Evolutionary conservation across 257 asterid genomes (phyloP).

Genomic region (Primulina huaijiensis): DNA sequence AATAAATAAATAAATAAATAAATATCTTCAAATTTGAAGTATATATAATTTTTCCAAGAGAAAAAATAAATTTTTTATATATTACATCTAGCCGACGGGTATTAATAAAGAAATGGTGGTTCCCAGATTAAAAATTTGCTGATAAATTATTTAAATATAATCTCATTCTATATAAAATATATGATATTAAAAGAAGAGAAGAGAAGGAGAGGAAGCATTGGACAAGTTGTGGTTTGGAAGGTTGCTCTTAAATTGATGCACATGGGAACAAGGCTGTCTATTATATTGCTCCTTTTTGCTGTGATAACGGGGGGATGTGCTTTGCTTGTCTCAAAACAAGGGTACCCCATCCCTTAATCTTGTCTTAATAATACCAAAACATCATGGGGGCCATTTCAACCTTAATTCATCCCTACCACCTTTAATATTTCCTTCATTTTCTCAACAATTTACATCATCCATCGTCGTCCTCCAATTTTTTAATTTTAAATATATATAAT

Average conservation of each 20-base stretch:
- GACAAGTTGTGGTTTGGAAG: conserved; percentile 65
- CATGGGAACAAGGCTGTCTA: conserved; percentile 78
- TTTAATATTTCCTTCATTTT: too few relatives aligned
- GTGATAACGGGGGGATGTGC: conserved; percentile 58
- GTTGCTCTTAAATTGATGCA: conserved; percentile 63
- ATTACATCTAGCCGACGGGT: not conserved
- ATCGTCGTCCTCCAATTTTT: too few relatives aligned
- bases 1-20: too few relatives aligned
- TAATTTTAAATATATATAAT: too few relatives aligned
- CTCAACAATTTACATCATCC: too few relatives aligned
- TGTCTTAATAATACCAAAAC: conserved; percentile 73
- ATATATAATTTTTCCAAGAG: too few relatives aligned
- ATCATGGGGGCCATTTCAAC: conserved; percentile 61
- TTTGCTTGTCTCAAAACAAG: conserved; percentile 70
- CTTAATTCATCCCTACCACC: conserved; percentile 26
- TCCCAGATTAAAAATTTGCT: not conserved
- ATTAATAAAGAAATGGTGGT: not conserved
- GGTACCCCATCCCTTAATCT: conserved; percentile 57
- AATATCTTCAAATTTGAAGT: too few relatives aligned
- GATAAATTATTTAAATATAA: too few relatives aligned
- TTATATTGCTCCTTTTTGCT: conserved; percentile 49
- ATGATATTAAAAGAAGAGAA: not conserved
- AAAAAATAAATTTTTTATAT: too few relatives aligned
- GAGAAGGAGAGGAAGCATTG: conserved; percentile 23
- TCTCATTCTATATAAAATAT: not conserved